Base-by-base conservation (phyloP, 2,329 filamentous ascomycete species). In the Fusarium agapanthi region DNA sequence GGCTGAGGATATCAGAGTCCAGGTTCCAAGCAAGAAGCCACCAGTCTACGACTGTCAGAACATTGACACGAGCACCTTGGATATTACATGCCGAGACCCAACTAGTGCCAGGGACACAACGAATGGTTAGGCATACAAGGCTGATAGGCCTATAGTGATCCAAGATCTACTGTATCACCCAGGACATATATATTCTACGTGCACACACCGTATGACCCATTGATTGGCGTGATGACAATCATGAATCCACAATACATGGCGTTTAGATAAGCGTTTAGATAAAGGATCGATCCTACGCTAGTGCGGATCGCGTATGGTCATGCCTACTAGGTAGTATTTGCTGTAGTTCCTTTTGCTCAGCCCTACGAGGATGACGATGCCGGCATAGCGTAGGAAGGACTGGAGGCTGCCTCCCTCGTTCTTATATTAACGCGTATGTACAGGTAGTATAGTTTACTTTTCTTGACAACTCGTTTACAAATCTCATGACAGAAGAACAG, bases 31-130 rank as follows among this genome's bases (percentile, higher is more conserved):
- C 24, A 69, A 68, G 22, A 66, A 76, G 41, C 16, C 69, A 7
- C 65, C 76, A 1, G 67, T 73, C 6, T 78, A 77, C 3, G 70
- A 77, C n/a, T 78, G 76, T 30, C 44, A 68, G 13, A 76, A 78
- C 30, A 18, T 78, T 6, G 65, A 78, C 40, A 54, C 38, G 1
- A 35, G 53, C 9, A 34, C 69, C 6, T 51, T 78, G 8, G 66
- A 75, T 10, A 55, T 78, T 14, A 72, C 71, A 16, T 77, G 75
- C 44, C 41, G 67, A n/a, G 68, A 71, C 26, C 65, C 67, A 6
- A 38, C 51, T 0, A 48, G n/a, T 7, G 51, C 61, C 11, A 54
- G 75, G 24, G 72, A 76, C 26, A 76, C 72, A 4, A 67, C 54
- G 0, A 67, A 67, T 15, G 62, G 65, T 5, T 66, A 57, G 22